These are phyloP conservation scores for Chrysosporium queenslandicum DNA, from an alignment of 2,329 filamentous ascomycete species.

Conservation along the genomic window DNA sequence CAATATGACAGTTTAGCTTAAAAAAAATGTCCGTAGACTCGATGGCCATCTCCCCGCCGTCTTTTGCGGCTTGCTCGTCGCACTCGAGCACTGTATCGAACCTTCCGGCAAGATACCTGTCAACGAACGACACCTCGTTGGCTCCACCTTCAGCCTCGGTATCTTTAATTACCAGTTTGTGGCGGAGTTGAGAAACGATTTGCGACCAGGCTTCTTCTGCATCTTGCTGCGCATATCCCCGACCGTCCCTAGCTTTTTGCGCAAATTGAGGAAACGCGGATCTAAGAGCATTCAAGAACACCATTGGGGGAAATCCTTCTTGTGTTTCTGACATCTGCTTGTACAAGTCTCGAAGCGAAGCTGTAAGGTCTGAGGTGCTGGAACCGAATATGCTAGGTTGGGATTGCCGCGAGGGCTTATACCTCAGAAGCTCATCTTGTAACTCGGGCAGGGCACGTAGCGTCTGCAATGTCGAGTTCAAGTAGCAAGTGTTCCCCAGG, in stretches of 20 bases:
- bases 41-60: slow-evolving; percentile 60
- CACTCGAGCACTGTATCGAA: slow-evolving; percentile 72
- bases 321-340: slow-evolving; percentile 84
- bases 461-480: slow-evolving; percentile 94
- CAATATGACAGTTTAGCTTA: slow-evolving; percentile 95
- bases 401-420: slow-evolving; percentile 34
- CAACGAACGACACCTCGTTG: slow-evolving; percentile 61
- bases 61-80: slow-evolving; percentile 67
- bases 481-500: slow-evolving; percentile 94
- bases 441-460: slow-evolving; percentile 83
- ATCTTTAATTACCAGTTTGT: slow-evolving; percentile 58
- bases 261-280: slow-evolving; percentile 83
- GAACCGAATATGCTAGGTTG: slow-evolving; percentile 46
- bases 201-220: slow-evolving; percentile 98
- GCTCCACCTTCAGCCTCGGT: slow-evolving; percentile 31
- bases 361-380: slow-evolving; percentile 59
- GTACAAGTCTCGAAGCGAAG: slow-evolving; percentile 71
- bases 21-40: slow-evolving; percentile 65
- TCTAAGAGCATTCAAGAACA: slow-evolving; percentile 73
- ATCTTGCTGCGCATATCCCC: slow-evolving; percentile 93
- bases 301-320: slow-evolving; percentile 69
- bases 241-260: slow-evolving; percentile 69
- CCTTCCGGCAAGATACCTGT: slow-evolving; percentile 78
- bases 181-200: slow-evolving; percentile 71
- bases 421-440: slow-evolving; percentile 63